Percentiles rank a stretch among this genome's conserved stretches.
These are phyloP conservation scores for Daedaleopsis nitida DNA, from an alignment of 768 basidiomycete species.

Conservation along the genomic window DNA sequence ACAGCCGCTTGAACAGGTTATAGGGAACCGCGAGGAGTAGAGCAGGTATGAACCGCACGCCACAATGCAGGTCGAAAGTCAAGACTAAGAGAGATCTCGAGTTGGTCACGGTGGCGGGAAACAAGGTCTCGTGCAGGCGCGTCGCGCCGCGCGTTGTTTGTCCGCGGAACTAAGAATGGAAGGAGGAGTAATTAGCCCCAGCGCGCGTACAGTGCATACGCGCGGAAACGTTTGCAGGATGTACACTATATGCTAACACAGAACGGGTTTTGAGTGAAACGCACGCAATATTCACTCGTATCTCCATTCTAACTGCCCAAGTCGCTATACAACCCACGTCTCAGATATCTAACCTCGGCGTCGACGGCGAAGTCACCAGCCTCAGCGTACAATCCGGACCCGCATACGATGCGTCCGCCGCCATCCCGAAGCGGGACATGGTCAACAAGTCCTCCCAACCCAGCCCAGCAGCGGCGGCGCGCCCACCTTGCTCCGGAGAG, in stretches of 20 bases:
- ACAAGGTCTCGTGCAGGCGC: not conserved
- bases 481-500: slow-evolving; percentile 8
- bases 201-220: too few species aligned
- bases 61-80: not conserved
- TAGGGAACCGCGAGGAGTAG: not conserved
- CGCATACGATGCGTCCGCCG: slow-evolving; percentile 18
- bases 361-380: slow-evolving; percentile 21
- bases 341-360: not conserved
- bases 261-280: too few species aligned
- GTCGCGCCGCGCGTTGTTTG: not conserved
- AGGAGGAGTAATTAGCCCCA: too few species aligned
- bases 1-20: not conserved
- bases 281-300: not conserved
- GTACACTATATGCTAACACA: too few species aligned
- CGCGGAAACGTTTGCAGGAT: too few species aligned
- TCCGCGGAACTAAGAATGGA: not conserved
- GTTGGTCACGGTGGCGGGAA: not conserved
- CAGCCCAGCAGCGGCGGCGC: slow-evolving; percentile 6
- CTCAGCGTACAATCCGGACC: slow-evolving; percentile 23
- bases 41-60: slow-evolving; percentile 1
- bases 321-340: too few species aligned
- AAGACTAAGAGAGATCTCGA: not conserved
- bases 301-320: too few species aligned
- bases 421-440: slow-evolving; percentile 1
- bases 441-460: slow-evolving; percentile 11